Base-by-base conservation (phyloP, 495 filamentous ascomycete species). In the Podospora pseudoanserina region DNA sequence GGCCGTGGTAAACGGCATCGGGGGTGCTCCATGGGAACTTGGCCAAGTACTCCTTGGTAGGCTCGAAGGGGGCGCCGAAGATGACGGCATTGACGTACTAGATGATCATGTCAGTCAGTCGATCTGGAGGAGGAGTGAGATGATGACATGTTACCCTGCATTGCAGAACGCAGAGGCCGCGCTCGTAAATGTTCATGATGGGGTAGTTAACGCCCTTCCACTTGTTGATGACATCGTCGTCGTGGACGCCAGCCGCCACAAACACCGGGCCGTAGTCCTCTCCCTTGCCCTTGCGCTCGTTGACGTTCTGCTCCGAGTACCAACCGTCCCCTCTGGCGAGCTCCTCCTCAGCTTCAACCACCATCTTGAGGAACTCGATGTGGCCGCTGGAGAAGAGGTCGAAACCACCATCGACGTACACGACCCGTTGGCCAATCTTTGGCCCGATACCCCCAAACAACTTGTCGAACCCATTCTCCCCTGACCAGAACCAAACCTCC, bases 151-250 rank as follows among this genome's bases (percentile, higher is more conserved):
- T 71, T 84, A 95, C 93, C 71, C 88, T 87, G 77, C 95, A 99
- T 72, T 98, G 95, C 39, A 97, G 84, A 55, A 97, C 95, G 77
- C 95, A 98, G 23, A 99, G 88, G 5, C 92, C 92, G 62, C 95
- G 89, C 83, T 99, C 95, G 73, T 93, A 96, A 54, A 98, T 92
- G 80, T 97, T 97, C 95, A 98, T 99, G 76, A 99, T 97, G 1
- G 95, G 95, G 76, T 97, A 98, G 78, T 99, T 99, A 70, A 97
- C 81, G 11, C 96, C 94, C 80, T 98, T 97, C 91, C 91, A 94
- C 71, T 88, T 78, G 78, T 98, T 98, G 75, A 99, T 95, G 56
- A 94, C 93, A 68, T 89, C 86, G 78, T 99, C 95, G 74, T 96
- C 90, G 75, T 99, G 96, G 30, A 99, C 88, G 28, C 95, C 95